Base-by-base conservation (phyloP, 768 basidiomycete genomes). In the Boletus vinaceobasis region DNA sequence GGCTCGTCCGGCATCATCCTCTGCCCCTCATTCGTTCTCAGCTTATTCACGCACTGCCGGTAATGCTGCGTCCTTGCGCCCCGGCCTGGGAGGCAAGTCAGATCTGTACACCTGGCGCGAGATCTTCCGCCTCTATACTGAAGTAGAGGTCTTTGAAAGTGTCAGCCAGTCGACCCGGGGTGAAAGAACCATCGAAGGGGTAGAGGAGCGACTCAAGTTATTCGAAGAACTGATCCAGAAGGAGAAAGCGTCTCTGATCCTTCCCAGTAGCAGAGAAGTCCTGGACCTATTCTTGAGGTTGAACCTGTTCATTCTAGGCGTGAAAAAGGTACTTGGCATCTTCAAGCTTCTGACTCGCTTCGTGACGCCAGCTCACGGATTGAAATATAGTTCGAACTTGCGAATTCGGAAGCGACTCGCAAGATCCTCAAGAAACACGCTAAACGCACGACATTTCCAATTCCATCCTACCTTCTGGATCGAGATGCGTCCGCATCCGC, bases 351-450 rank as follows among this genome's bases (percentile, higher is more conserved):
- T 47, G 1, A 10, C 32, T 46, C 37, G 10, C 27, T 29, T 32
- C 31, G 7, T 39, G 5, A 23, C 14, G 26, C 54, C 26, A 45
- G 35, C 23, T 59, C 36, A 50, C 9, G 9, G 7, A 33, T 36
- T 39, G 14, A 17, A 33, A 13, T 19, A 17, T 35, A 89, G 88
- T 91, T 93, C 65, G 87, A 93, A 64, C 66, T 79, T 37, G 93
- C 90, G 7, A 96, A 92, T 64, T 79, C 86, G 7, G 93, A 96
- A 69, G 94, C 93, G 2, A 89, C 87, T 3, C 83, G 93, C 35
- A 97, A 97, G 73, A 93, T 93, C 55, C 80, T 96, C 48, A 96
- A 96, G 78, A 97, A 97, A 66, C 94, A 95, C 65, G 80, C 90
- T 29, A 96, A 96, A 67, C 85, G 91, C 4, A 96, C 93, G 0